Evolutionary conservation across 169 alveolate genomes (phyloP).

Genomic region (Cryptosporidium baileyi): DNA sequence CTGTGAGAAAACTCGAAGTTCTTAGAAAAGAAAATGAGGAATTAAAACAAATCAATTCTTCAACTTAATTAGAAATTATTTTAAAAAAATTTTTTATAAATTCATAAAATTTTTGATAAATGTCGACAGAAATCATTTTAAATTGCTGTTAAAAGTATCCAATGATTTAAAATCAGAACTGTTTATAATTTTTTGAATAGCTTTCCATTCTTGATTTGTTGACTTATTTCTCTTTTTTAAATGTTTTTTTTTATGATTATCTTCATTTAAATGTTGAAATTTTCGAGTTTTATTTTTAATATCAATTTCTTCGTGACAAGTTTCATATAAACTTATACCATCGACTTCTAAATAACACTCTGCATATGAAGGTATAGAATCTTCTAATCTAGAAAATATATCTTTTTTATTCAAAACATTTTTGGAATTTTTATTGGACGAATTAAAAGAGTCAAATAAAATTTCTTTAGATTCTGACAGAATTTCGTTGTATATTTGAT

Average conservation of each 20-base stretch:
- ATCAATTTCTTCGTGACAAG: constrained; percentile 32
- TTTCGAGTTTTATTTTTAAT: neutral
- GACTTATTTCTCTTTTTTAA: constrained; percentile 2
- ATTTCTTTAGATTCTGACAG: no score
- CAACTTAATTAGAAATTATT: neutral
- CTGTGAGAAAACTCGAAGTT: constrained; percentile 38
- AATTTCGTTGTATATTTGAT: neutral
- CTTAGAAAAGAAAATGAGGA: constrained; percentile 44
- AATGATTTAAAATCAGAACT: constrained; percentile 12
- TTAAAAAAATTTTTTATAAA: neutral
- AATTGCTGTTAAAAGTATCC: neutral
- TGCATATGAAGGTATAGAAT: constrained; percentile 14
- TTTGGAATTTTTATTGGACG: no score
- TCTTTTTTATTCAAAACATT: no score
- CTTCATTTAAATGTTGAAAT: neutral
- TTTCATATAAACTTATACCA: constrained; percentile 19
- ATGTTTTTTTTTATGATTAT: neutral
- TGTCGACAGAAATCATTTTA: neutral
- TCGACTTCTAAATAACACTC: constrained; percentile 57
- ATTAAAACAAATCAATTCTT: neutral
- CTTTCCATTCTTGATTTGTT: constrained; percentile 15
- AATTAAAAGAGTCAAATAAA: no score
- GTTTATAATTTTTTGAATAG: constrained; percentile 25
- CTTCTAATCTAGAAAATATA: constrained; percentile 6
- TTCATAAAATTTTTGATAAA: neutral